Percentiles rank a stretch among this genome's conserved stretches.
These are phyloP conservation scores for Lolium rigidum DNA, from an alignment of 176 grass and related monocot genomes.

Conservation along the genomic window DNA sequence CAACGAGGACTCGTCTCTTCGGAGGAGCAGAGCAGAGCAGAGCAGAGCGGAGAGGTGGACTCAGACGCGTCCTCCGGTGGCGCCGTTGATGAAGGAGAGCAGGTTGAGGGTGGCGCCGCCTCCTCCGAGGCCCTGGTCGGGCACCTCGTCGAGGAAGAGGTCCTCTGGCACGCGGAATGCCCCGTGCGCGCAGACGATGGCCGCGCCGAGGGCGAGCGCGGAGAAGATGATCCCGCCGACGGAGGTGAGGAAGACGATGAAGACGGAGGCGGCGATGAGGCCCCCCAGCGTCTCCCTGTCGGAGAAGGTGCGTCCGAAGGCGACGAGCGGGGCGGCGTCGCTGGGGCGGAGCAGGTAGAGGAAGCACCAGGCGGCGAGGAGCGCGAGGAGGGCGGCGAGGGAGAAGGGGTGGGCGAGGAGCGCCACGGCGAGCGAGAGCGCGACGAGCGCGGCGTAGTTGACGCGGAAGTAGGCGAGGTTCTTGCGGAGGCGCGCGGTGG, in stretches of 20 bases:
- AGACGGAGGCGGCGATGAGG: constrained; percentile 14
- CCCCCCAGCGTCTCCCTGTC: constrained; percentile 28
- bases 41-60: neutral
- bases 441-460: constrained; percentile 75
- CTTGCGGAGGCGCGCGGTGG: constrained; percentile 21
- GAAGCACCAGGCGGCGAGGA: constrained; percentile 34
- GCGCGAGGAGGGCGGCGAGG: constrained; percentile 24
- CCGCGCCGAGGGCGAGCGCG: constrained; percentile 31
- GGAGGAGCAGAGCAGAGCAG: neutral
- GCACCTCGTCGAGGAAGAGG: constrained; percentile 26
- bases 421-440: constrained; percentile 3
- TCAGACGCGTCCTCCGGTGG: constrained; percentile 11
- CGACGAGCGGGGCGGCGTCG: neutral
- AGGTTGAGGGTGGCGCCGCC: constrained; percentile 18
- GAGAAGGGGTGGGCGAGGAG: constrained; percentile 33
- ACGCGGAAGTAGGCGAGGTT: constrained; percentile 94
- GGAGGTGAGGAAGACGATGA: constrained; percentile 32
- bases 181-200: constrained; percentile 32
- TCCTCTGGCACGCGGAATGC: constrained; percentile 24
- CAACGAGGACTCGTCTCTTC: neutral
- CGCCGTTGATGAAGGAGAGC: constrained; percentile 27
- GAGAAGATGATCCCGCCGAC: constrained; percentile 36
- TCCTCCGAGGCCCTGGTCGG: constrained; percentile 1
- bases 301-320: constrained; percentile 31
- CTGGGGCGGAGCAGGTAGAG: constrained; percentile 27